phyloP scores from a whole-genome alignment of 108 stramenopile genomes.

The Ochromonas danica region DNA sequence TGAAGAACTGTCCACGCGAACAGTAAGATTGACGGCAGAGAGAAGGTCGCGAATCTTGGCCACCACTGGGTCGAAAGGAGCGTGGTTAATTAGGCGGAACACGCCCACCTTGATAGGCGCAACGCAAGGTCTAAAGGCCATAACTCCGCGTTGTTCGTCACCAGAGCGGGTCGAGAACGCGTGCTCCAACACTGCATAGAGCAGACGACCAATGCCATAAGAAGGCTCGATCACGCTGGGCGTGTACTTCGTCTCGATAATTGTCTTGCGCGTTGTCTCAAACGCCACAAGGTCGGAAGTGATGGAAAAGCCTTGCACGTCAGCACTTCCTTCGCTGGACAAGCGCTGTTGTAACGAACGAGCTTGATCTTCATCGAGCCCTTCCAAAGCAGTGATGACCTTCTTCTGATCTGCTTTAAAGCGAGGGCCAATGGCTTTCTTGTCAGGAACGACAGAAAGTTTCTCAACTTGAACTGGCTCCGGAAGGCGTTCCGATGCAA shows the following conservation, averaged over 20 bases:
- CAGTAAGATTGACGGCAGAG: constrained; percentile 76
- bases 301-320: constrained; percentile 70
- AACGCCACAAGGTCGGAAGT: constrained; percentile 86
- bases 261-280: constrained; percentile 73
- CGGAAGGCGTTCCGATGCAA: constrained; percentile 76
- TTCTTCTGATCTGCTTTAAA: constrained; percentile 87
- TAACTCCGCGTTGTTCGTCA: constrained; percentile 91
- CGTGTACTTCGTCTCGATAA: constrained; percentile 92
- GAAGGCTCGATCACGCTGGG: constrained; percentile 99
- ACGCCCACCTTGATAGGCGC: constrained; percentile 98
- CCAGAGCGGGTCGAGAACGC: constrained; percentile 87
- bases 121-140: constrained; percentile 90
- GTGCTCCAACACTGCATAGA: constrained; percentile 97
- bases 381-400: constrained; percentile 83
- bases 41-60: constrained; percentile 70
- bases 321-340: constrained; percentile 75
- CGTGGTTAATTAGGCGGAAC: constrained; percentile 59
- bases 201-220: constrained; percentile 97
- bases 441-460: constrained; percentile 81
- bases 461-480: constrained; percentile 67
- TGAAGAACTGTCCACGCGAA: constrained; percentile 82
- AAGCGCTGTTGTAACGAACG: constrained; percentile 80
- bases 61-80: constrained; percentile 36
- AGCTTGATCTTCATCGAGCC: constrained; percentile 81
- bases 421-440: constrained; percentile 71